A percentile compares a stretch with the other conserved stretches of the same genome.
phyloP scores from a whole-genome alignment of 2,329 filamentous ascomycete species.

The Thelonectria blattea region DNA sequence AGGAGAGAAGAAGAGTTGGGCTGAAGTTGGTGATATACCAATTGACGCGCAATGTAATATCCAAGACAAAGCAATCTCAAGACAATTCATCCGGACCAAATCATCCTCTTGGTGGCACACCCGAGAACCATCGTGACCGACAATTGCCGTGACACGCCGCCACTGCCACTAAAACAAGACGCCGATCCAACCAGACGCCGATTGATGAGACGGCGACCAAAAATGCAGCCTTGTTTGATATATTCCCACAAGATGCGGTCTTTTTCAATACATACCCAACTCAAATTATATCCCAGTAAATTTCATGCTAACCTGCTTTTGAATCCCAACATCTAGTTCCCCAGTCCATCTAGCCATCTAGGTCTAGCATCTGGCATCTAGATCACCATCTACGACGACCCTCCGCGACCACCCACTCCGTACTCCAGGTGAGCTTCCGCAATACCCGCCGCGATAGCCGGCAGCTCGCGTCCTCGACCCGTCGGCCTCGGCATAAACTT shows the following conservation, averaged over 20 bases:
- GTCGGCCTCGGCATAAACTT: conserved; percentile 29
- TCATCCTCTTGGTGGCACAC: not conserved
- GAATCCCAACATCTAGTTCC: too few relatives aligned
- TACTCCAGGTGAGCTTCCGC: conserved; percentile 26
- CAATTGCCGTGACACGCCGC: not conserved
- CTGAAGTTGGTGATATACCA: too few relatives aligned
- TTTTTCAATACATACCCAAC: too few relatives aligned
- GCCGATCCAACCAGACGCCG: not conserved
- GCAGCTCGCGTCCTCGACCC: conserved; percentile 26
- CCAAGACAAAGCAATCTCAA: not conserved
- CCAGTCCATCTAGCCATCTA: too few relatives aligned
- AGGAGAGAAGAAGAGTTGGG: not conserved
- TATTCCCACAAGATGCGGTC: too few relatives aligned
- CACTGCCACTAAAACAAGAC: not conserved
- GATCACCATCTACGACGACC: too few relatives aligned
- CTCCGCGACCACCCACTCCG: conserved; percentile 25
- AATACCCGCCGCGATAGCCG: conserved; percentile 21
- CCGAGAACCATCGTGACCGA: conserved; percentile 12
- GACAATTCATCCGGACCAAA: not conserved
- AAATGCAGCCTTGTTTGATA: too few relatives aligned
- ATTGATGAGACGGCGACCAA: too few relatives aligned
- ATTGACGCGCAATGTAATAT: too few relatives aligned
- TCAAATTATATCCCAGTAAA: too few relatives aligned
- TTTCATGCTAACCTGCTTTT: too few relatives aligned
- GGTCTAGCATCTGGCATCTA: too few relatives aligned